Conservation (phyloP, 768 basidiomycete genomes). For the Suillus cothurnatus region DNA sequence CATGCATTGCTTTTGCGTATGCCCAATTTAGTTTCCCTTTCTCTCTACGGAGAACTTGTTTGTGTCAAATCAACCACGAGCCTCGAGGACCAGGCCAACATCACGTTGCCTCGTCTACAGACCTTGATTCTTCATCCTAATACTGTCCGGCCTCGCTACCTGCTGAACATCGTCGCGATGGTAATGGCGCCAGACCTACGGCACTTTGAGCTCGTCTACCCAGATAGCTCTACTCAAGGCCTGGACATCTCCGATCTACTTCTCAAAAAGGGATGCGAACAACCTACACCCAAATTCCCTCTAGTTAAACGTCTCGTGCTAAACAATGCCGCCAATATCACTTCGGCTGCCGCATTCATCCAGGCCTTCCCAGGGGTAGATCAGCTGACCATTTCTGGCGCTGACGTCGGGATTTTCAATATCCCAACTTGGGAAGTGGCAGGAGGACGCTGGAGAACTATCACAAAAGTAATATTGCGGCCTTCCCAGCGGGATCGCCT, state of each 20-base stretch:
- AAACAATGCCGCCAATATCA: conserved; percentile 27
- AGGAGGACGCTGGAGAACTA: neutral
- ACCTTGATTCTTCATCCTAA: conserved; percentile 32
- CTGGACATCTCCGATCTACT: conserved; percentile 28
- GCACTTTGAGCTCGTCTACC: conserved; percentile 36
- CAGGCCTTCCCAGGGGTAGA: conserved; percentile 27
- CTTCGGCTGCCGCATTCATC: conserved; percentile 26
- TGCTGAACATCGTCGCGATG: conserved; percentile 31
- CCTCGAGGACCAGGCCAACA: conserved; percentile 4
- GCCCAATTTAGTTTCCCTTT: conserved; percentile 26
- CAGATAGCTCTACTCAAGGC: conserved; percentile 30
- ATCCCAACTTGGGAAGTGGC: neutral
- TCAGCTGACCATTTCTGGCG: conserved; percentile 25
- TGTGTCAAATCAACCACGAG: conserved; percentile 24
- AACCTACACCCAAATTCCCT: conserved; percentile 24
- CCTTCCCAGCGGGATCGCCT: neutral
- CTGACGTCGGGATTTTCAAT: conserved; percentile 29
- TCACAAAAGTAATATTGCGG: neutral
- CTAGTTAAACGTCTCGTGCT: conserved; percentile 29
- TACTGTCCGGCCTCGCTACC: conserved; percentile 33
- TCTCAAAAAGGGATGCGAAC: conserved; percentile 16
- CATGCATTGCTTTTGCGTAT: conserved; percentile 25
- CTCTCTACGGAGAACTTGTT: conserved; percentile 31
- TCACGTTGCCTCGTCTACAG: conserved; percentile 30
- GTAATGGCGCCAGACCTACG: conserved; percentile 31